Conservation (phyloP, 441 rosid species). For the Arabidopsis hybrid region DNA sequence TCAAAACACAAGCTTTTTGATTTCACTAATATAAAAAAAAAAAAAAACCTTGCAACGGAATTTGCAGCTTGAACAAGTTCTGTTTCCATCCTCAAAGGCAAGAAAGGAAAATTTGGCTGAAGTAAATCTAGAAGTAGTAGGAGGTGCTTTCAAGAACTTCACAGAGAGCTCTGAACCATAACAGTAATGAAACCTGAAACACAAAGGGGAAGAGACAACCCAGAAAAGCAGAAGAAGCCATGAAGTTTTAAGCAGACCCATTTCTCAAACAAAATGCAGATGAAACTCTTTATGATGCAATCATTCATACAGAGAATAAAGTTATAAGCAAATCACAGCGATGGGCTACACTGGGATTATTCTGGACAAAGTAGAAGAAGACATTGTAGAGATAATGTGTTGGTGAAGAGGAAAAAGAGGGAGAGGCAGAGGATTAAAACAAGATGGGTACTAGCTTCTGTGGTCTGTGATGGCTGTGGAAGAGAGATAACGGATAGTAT, state of each 20-base stretch:
- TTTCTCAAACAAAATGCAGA: conserved; percentile 37
- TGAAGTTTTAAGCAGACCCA: conserved; percentile 49
- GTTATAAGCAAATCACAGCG: conserved; percentile 15
- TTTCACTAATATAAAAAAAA: no score
- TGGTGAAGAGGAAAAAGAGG: conserved; percentile 26
- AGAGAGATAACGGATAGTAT: conserved; percentile 48
- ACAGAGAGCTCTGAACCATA: conserved; percentile 54
- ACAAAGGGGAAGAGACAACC: conserved; percentile 48
- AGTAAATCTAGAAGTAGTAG: conserved; percentile 58
- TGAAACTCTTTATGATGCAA: conserved; percentile 16
- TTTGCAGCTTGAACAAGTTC: conserved; percentile 60
- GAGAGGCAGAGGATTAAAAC: conserved; percentile 40
- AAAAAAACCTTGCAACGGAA: conserved; percentile 67
- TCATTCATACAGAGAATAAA: conserved; percentile 19
- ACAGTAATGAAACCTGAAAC: conserved; percentile 51
- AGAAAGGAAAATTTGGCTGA: conserved; percentile 75
- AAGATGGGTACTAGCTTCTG: conserved; percentile 37
- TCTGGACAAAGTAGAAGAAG: conserved; percentile 39
- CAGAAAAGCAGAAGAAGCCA: conserved; percentile 47
- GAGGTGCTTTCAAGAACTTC: conserved; percentile 80
- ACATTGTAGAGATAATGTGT: conserved; percentile 44
- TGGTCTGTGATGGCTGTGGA: conserved; percentile 44
- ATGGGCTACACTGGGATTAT: conserved; percentile 7
- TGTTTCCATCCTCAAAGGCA: conserved; percentile 56
- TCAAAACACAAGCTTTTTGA: no score